phyloP scores from a whole-genome alignment of 139 green algal species.

The Volvox africanus region DNA sequence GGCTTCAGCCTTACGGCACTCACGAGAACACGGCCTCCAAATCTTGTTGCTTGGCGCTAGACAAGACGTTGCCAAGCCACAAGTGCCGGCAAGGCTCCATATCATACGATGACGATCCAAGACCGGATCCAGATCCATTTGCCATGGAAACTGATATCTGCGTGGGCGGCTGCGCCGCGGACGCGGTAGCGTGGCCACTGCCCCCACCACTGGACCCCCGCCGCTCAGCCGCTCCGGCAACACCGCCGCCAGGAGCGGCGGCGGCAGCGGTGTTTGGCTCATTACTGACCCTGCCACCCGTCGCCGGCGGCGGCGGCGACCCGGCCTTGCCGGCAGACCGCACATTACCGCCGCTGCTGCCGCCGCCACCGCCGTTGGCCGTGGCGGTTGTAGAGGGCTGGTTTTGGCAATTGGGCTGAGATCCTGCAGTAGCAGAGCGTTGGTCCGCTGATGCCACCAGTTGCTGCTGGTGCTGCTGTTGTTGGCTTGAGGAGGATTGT shows the following conservation, averaged over 20 bases:
- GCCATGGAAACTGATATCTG: background rate
- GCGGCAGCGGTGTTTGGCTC: too few species aligned
- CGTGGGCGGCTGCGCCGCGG: background rate
- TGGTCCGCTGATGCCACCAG: background rate
- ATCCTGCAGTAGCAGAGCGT: background rate
- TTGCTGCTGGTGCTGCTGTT: background rate
- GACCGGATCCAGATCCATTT: background rate
- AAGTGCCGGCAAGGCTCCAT: constrained; percentile 72
- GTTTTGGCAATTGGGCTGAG: too few species aligned
- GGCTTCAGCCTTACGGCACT: background rate
- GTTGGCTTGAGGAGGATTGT: background rate
- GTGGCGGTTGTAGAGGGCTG: too few species aligned
- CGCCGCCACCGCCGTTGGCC: too few species aligned
- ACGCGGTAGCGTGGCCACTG: background rate
- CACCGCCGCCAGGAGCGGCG: background rate
- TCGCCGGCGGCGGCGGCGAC: background rate
- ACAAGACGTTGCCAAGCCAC: constrained; percentile 86
- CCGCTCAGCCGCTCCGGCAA: background rate
- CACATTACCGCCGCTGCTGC: too few species aligned
- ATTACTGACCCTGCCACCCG: background rate
- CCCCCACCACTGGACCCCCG: background rate
- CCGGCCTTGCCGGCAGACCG: background rate
- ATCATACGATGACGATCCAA: background rate
- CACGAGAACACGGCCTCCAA: constrained; percentile 67
- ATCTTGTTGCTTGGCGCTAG: constrained; percentile 65